A percentile compares a stretch with the other conserved stretches of the same genome.
These are phyloP conservation scores for Butyriboletus appendiculatus DNA, from an alignment of 1,284 basidiomycete genomes.

Conservation along the genomic window DNA sequence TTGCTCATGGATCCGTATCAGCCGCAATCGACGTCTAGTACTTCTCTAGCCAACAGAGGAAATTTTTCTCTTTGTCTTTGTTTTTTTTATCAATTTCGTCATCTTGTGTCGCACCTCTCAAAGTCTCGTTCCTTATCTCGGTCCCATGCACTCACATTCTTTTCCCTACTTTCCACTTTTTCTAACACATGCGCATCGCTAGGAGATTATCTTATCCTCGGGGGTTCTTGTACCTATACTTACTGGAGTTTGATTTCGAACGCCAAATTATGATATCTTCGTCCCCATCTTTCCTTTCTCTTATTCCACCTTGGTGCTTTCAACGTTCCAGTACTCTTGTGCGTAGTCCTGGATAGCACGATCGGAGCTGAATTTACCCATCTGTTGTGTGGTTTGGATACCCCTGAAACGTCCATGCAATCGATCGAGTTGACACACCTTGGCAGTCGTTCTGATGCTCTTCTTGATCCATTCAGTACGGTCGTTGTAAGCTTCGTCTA, in stretches of 20 bases:
- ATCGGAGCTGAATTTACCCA: conserved; percentile 95
- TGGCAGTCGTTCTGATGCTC: conserved; percentile 81
- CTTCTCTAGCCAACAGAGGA: too few relatives aligned
- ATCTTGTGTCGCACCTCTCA: conserved; percentile 3
- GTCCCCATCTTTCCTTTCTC: neutral
- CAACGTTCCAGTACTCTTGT: conserved; percentile 77
- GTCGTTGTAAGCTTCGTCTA: conserved; percentile 84
- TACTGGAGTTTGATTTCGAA: conserved; percentile 5
- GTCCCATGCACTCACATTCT: neutral
- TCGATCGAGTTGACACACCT: conserved; percentile 41
- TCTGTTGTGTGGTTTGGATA: conserved; percentile 44
- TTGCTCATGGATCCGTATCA: conserved; percentile 6
- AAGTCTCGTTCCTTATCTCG: conserved; percentile 1
- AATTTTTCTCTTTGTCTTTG: neutral
- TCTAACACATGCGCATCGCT: conserved; percentile 11
- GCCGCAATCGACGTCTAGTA: neutral
- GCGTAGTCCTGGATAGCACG: conserved; percentile 90
- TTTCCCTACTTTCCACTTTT: conserved; percentile 2
- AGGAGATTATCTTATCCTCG: conserved; percentile 14
- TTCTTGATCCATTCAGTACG: conserved; percentile 88
- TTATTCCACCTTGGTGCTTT: conserved; percentile 41
- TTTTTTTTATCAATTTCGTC: neutral
- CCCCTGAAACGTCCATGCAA: conserved; percentile 7
- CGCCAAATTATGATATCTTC: conserved; percentile 4
- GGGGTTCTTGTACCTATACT: conserved; percentile 10